A percentile compares a stretch with the other conserved stretches of the same genome.
Evolutionary conservation across 2,329 filamentous ascomycete species (phyloP).

Genomic region (Didymella segeticola): DNA sequence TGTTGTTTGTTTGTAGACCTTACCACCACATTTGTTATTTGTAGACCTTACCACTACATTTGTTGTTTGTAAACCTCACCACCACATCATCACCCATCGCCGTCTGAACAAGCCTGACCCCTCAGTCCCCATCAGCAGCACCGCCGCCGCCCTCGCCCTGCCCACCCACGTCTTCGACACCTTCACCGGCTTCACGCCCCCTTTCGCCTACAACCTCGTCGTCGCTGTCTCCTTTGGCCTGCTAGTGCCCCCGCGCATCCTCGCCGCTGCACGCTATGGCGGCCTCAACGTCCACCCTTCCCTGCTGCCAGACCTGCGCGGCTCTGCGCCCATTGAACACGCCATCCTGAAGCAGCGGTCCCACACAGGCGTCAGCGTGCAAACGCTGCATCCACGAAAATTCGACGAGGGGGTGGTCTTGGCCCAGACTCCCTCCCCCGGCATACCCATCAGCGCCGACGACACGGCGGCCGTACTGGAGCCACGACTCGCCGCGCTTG

Average conservation of each 20-base stretch:
- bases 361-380: conserved; percentile 79
- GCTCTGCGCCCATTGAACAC: conserved; percentile 85
- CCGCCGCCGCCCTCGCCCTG: conserved; percentile 69
- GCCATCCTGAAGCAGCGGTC: conserved; percentile 70
- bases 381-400: conserved; percentile 76
- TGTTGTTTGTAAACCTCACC: not conserved
- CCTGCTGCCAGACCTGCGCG: conserved; percentile 82
- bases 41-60: not conserved
- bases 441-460: conserved; percentile 59
- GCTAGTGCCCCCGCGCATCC: conserved; percentile 79
- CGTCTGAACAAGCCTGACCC: no score
- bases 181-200: conserved; percentile 76
- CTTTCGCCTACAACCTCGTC: conserved; percentile 69
- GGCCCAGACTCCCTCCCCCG: conserved; percentile 66
- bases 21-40: not conserved
- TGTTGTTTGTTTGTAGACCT: not conserved
- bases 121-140: conserved; percentile 73
- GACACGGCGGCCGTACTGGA: conserved; percentile 59
- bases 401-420: conserved; percentile 85
- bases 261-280: conserved; percentile 75
- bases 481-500: conserved; percentile 64
- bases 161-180: conserved; percentile 78
- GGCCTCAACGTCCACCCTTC: conserved; percentile 95
- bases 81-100: no score
- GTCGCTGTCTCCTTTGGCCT: conserved; percentile 94